phyloP scores from a whole-genome alignment of 441 rosid species.

The Jatropha multifida region DNA sequence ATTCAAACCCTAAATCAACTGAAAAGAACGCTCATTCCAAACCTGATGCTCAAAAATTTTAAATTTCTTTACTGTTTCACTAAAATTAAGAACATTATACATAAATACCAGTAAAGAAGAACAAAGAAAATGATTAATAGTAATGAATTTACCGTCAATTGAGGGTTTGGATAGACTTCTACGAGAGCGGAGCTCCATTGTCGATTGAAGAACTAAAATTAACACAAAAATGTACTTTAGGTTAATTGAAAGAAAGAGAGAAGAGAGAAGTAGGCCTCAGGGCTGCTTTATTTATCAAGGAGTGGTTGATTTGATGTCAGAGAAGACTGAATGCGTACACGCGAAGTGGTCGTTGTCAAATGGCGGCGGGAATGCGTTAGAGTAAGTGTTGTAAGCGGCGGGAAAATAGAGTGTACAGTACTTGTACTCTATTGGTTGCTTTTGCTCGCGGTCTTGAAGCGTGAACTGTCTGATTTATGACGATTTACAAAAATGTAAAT shows the following conservation, averaged over 20 bases:
- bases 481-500: no score
- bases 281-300: background rate
- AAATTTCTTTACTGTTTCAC: no score
- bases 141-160: slow-evolving; percentile 25
- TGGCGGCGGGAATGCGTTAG: background rate
- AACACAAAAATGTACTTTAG: no score
- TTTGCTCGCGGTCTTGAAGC: no score
- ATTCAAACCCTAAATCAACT: slow-evolving; percentile 2
- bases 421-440: no score
- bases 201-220: background rate
- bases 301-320: background rate
- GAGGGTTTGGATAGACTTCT: slow-evolving; percentile 22
- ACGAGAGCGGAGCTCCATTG: slow-evolving; percentile 48
- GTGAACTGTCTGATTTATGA: no score
- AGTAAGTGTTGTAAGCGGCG: background rate
- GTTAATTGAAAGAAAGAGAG: background rate
- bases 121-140: background rate
- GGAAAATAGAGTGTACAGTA: background rate
- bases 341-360: background rate
- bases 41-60: background rate
- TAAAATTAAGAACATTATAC: no score
- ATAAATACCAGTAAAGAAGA: no score
- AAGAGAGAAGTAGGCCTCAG: background rate
- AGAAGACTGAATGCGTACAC: background rate
- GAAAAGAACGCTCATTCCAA: background rate